Percentiles rank a stretch among this genome's conserved stretches.
phyloP scores from a whole-genome alignment of 495 filamentous ascomycete genomes.

The Daldinia decipiens region DNA sequence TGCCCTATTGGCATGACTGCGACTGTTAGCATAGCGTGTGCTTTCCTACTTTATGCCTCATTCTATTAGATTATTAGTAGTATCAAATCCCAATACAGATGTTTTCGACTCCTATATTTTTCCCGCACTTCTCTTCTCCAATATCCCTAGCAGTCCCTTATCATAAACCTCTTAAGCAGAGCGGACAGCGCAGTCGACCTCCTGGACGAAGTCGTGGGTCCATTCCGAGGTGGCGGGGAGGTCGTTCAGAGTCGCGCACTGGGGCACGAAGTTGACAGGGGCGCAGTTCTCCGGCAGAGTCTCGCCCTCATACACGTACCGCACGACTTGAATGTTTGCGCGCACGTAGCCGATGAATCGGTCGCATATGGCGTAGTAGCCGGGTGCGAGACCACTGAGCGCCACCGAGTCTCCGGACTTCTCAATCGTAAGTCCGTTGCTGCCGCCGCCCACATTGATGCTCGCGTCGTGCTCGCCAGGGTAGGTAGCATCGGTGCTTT shows the following conservation, averaged over 20 bases:
- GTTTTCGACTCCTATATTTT: not conserved
- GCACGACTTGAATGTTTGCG: constrained; percentile 16
- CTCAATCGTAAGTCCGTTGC: constrained; percentile 18
- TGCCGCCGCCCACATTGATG: constrained; percentile 31
- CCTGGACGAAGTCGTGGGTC: constrained; percentile 36
- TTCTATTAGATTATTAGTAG: not conserved
- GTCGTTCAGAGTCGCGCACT: constrained; percentile 21
- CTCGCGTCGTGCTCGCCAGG: constrained; percentile 35
- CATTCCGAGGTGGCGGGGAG: constrained; percentile 13
- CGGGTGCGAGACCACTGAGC: constrained; percentile 15
- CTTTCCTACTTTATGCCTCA: not conserved
- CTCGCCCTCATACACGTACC: constrained; percentile 39
- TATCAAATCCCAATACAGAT: not conserved
- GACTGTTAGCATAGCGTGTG: not conserved
- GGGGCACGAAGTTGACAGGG: constrained; percentile 16
- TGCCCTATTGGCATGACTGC: not conserved
- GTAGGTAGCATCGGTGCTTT: constrained; percentile 19
- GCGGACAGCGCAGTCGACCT: constrained; percentile 26
- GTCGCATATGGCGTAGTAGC: constrained; percentile 23
- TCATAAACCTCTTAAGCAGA: not conserved
- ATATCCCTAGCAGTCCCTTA: no score
- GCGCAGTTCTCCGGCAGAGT: constrained; percentile 20
- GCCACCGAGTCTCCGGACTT: not conserved
- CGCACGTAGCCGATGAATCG: constrained; percentile 20
- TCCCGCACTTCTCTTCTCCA: not conserved